Percentiles rank a stretch among this genome's conserved stretches.
These are phyloP conservation scores for Crithidia brevicula DNA, from an alignment of 208 protist species.

Conservation along the genomic window DNA sequence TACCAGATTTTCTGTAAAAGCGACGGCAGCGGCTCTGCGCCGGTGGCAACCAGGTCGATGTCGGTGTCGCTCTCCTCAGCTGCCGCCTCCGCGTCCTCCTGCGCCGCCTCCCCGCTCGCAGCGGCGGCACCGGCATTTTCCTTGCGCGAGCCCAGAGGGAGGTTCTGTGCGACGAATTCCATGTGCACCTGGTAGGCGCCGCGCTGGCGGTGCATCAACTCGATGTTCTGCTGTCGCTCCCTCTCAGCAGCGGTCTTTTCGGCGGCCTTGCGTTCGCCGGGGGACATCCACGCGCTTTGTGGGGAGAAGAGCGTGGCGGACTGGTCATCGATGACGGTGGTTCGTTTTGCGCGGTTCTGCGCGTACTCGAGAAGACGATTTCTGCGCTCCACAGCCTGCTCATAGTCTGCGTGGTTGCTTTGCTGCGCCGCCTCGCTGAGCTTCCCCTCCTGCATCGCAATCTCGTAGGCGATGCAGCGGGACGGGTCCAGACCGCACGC, in stretches of 20 bases:
- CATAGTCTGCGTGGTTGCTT: conserved; percentile 66
- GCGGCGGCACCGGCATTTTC: conserved; percentile 24
- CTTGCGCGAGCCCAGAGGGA: conserved; percentile 53
- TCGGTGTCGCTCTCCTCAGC: conserved; percentile 13
- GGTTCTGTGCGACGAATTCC: conserved; percentile 82
- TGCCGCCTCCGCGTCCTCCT: conserved; percentile 6
- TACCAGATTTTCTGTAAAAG: conserved; percentile 89
- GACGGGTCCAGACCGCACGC: conserved; percentile 75
- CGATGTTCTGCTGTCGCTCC: conserved; percentile 57
- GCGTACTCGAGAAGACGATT: conserved; percentile 82
- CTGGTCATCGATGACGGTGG: conserved; percentile 90
- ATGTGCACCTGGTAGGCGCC: conserved; percentile 80
- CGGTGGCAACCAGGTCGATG: conserved; percentile 24
- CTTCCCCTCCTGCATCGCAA: conserved; percentile 78
- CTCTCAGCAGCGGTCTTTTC: conserved; percentile 54
- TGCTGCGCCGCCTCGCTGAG: conserved; percentile 70
- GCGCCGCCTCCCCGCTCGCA: background rate
- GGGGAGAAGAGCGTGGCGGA: conserved; percentile 68
- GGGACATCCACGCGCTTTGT: conserved; percentile 81
- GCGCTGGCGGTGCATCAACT: conserved; percentile 60
- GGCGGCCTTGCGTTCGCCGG: conserved; percentile 52
- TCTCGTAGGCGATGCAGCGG: conserved; percentile 80
- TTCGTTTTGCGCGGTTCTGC: conserved; percentile 73
- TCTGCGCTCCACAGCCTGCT: conserved; percentile 64
- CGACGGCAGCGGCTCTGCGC: conserved; percentile 65